These are phyloP conservation scores for Incumbomyces delicatus DNA, from an alignment of 2,329 filamentous ascomycete genomes.

Conservation along the genomic window DNA sequence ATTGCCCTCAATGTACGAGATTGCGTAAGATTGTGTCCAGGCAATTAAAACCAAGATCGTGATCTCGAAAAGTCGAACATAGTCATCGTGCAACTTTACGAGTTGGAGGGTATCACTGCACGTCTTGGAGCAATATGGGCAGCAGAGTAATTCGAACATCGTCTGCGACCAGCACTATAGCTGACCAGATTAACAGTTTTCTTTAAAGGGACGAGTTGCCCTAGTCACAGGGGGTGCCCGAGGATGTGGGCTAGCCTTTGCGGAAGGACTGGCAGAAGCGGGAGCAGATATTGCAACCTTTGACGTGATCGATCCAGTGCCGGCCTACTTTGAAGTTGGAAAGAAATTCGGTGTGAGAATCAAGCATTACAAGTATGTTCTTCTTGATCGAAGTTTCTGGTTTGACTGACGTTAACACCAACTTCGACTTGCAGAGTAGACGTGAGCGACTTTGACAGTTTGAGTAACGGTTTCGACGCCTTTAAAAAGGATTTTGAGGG, in stretches of 20 bases:
- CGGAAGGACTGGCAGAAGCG: conserved; percentile 36
- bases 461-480: conserved; percentile 25
- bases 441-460: conserved; percentile 27
- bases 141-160: too few species aligned
- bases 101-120: too few species aligned
- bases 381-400: too few species aligned
- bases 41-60: too few species aligned
- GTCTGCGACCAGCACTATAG: too few species aligned
- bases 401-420: conserved; percentile 1
- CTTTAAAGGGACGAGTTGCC: conserved; percentile 38
- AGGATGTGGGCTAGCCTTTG: conserved; percentile 38
- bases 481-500: conserved; percentile 29
- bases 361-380: conserved; percentile 28
- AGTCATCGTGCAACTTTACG: too few species aligned
- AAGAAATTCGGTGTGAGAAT: conserved; percentile 34
- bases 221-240: conserved; percentile 39
- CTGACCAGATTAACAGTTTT: conserved; percentile 30
- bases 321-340: conserved; percentile 32
- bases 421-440: conserved; percentile 26
- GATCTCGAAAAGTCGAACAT: too few species aligned
- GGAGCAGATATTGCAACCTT: conserved; percentile 39
- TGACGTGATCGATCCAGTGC: conserved; percentile 34
- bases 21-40: too few species aligned
- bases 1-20: too few species aligned
- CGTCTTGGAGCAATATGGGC: too few species aligned